Evolutionary conservation across 306 rosid genomes (phyloP).

Genomic region (Trichosanthes cucumerina): DNA sequence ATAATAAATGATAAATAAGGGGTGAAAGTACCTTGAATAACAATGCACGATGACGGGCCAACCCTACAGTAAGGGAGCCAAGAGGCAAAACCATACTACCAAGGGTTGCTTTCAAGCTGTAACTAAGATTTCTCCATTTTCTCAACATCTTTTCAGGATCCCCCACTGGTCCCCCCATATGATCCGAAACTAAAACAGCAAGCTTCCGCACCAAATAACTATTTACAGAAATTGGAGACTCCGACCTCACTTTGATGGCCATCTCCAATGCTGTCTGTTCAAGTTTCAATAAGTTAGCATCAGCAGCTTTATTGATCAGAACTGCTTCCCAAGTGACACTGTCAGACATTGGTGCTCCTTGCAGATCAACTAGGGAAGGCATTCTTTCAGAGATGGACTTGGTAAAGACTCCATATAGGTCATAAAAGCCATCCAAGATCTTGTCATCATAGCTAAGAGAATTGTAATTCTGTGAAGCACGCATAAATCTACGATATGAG

Average conservation of each 20-base stretch:
- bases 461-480: conserved; percentile 95
- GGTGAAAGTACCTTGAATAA: conserved; percentile 61
- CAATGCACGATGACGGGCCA: conserved; percentile 98
- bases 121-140: conserved; percentile 71
- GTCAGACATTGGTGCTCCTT: conserved; percentile 65
- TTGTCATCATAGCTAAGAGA: conserved; percentile 92
- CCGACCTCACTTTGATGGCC: conserved; percentile 41
- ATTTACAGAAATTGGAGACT: conserved; percentile 37
- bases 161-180: conserved; percentile 91
- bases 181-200: conserved; percentile 77
- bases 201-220: conserved; percentile 54
- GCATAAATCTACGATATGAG: conserved; percentile 90
- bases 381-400: conserved; percentile 55
- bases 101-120: conserved; percentile 65
- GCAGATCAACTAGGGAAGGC: conserved; percentile 93
- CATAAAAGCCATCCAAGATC: conserved; percentile 94
- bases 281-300: conserved; percentile 73
- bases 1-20: not conserved
- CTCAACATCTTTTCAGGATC: conserved; percentile 65
- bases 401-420: conserved; percentile 63
- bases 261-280: conserved; percentile 65
- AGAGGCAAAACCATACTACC: conserved; percentile 94
- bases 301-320: conserved; percentile 76
- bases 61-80: conserved; percentile 82
- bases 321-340: conserved; percentile 86